phyloP scores from a whole-genome alignment of 2,329 filamentous ascomycete genomes.

The Colletotrichum gloeosporioides region DNA sequence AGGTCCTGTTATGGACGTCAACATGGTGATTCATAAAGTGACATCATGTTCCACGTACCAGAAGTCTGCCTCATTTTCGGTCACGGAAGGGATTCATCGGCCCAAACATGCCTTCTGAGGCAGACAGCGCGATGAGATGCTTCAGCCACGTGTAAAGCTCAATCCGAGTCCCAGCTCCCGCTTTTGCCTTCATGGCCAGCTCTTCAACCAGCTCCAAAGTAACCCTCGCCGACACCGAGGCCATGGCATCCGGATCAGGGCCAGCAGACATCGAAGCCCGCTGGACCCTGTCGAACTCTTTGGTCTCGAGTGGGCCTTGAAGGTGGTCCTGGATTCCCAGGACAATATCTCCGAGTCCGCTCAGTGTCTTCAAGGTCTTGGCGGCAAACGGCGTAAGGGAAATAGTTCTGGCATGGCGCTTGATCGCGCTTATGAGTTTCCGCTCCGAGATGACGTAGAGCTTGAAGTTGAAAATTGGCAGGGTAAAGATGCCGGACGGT shows the following conservation, averaged over 20 bases:
- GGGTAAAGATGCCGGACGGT: neutral
- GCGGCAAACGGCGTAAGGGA: neutral
- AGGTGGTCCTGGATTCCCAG: neutral
- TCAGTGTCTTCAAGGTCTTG: neutral
- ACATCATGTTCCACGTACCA: neutral
- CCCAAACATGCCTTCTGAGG: slow-evolving; percentile 5
- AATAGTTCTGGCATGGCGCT: neutral
- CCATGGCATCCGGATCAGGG: neutral
- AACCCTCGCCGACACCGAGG: neutral
- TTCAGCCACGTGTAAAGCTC: slow-evolving; percentile 3
- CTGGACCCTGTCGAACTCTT: neutral
- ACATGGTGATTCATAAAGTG: neutral
- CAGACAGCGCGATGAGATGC: neutral
- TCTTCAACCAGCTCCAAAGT: neutral
- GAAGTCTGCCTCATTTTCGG: slow-evolving; percentile 1
- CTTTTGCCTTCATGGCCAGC: neutral
- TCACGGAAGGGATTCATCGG: slow-evolving; percentile 12
- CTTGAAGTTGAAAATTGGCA: neutral
- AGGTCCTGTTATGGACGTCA: too few relatives aligned
- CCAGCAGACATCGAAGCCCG: neutral
- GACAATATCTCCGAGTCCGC: neutral
- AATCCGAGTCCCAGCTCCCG: neutral
- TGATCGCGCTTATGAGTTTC: neutral
- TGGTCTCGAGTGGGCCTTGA: neutral
- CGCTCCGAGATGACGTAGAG: neutral